phyloP scores from a whole-genome alignment of 2,329 filamentous ascomycete species.

The Fusarium sp. region DNA sequence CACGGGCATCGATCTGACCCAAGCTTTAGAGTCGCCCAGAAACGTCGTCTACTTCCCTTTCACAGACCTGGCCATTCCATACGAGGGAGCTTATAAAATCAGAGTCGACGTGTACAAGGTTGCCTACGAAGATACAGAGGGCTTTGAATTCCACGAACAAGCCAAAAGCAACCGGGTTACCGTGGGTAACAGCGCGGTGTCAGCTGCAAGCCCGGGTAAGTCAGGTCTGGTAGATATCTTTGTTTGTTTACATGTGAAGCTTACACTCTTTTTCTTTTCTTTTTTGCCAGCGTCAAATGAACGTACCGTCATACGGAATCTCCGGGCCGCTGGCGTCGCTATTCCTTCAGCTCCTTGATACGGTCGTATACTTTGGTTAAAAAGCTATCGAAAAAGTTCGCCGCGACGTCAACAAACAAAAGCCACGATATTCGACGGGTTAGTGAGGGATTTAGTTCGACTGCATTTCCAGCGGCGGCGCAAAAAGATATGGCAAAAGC shows the following conservation, averaged over 20 bases:
- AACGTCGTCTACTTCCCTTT: constrained; percentile 44
- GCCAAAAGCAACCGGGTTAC: constrained; percentile 32
- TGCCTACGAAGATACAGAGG: constrained; percentile 12
- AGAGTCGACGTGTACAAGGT: constrained; percentile 47
- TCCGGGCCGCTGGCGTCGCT: constrained; percentile 6
- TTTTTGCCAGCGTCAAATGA: constrained; percentile 13
- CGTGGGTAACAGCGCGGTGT: constrained; percentile 14
- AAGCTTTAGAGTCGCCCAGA: constrained; percentile 3
- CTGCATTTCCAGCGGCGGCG: neutral
- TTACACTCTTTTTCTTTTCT: too few species aligned
- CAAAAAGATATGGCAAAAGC: neutral
- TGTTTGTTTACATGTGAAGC: neutral
- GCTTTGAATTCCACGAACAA: constrained; percentile 30
- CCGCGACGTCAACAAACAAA: neutral
- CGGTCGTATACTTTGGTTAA: neutral
- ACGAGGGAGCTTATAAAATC: constrained; percentile 42
- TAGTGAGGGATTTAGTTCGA: neutral
- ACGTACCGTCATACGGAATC: neutral
- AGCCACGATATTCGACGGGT: neutral
- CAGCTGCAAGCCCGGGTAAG: constrained; percentile 18
- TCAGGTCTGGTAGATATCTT: neutral
- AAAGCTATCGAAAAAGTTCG: neutral
- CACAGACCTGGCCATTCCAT: constrained; percentile 38
- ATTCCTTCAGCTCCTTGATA: constrained; percentile 8
- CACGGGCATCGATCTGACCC: constrained; percentile 32